Evolutionary conservation across 1,284 basidiomycete species (phyloP).

Genomic region (Pisolithus thermaeus): DNA sequence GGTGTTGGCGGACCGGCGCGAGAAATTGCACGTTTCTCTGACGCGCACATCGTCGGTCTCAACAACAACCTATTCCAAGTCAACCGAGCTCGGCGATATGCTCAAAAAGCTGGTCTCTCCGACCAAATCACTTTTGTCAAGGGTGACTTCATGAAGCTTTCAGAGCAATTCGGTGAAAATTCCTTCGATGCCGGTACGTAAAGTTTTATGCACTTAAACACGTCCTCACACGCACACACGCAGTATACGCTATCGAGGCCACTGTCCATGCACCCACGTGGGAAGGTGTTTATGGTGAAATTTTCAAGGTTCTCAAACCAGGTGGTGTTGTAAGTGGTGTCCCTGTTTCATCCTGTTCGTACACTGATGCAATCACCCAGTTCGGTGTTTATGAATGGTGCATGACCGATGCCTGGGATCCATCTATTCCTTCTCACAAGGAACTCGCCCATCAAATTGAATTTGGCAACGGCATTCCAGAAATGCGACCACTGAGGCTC

Average conservation of each 20-base stretch:
- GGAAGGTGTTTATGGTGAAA: constrained; percentile 94
- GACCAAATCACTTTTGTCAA: constrained; percentile 79
- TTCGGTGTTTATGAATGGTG: constrained; percentile 99
- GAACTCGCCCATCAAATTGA: constrained; percentile 87
- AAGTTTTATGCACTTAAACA: not conserved
- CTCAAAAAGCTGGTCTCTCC: constrained; percentile 72
- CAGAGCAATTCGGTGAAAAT: constrained; percentile 89
- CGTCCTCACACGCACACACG: not conserved
- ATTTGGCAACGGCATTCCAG: constrained; percentile 94
- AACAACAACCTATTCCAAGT: constrained; percentile 99
- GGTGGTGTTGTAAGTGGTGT: constrained; percentile 77
- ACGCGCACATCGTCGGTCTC: constrained; percentile 81
- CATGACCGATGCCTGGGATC: constrained; percentile 96
- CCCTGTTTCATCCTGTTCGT: constrained; percentile 1
- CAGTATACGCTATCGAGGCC: constrained; percentile 96
- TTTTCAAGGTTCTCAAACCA: constrained; percentile 93
- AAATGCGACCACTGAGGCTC: constrained; percentile 81
- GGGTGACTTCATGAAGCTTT: constrained; percentile 96
- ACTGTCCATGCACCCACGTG: constrained; percentile 95
- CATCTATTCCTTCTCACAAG: constrained; percentile 85
- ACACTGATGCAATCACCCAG: constrained; percentile 32
- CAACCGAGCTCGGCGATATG: constrained; percentile 80
- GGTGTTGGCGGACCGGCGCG: constrained; percentile 97
- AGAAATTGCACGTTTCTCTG: constrained; percentile 90
- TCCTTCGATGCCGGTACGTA: constrained; percentile 87